phyloP scores from a whole-genome alignment of 2,329 filamentous ascomycete species.

The Microsporum audouinii region DNA sequence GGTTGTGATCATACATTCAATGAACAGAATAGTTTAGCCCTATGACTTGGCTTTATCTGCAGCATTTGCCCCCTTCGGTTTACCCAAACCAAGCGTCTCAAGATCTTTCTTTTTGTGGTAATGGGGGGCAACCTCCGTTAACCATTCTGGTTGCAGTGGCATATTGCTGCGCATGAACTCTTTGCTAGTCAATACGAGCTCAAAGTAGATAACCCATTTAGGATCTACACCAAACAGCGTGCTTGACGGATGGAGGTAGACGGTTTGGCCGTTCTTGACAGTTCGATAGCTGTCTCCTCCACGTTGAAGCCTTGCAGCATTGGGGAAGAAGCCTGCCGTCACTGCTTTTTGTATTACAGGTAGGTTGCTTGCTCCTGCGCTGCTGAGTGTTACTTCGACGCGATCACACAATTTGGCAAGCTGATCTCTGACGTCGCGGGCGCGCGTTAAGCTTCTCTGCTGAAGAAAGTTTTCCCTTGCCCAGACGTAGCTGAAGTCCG shows the following conservation, averaged over 20 bases:
- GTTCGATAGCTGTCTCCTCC: constrained; percentile 83
- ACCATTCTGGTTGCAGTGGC: constrained; percentile 72
- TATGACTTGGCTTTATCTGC: constrained; percentile 18
- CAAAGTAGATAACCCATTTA: constrained; percentile 78
- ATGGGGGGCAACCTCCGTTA: constrained; percentile 83
- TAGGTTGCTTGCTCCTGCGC: constrained; percentile 58
- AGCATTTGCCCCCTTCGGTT: constrained; percentile 48
- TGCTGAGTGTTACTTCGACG: constrained; percentile 65
- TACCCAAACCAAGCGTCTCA: constrained; percentile 64
- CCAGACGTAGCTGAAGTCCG: constrained; percentile 80
- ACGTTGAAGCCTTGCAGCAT: constrained; percentile 71
- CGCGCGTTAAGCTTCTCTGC: constrained; percentile 75
- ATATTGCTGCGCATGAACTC: constrained; percentile 87
- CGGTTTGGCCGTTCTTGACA: constrained; percentile 77
- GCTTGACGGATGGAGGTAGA: constrained; percentile 82
- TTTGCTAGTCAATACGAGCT: constrained; percentile 81
- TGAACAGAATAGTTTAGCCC: background rate
- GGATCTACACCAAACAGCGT: constrained; percentile 70
- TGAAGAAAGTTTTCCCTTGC: constrained; percentile 87
- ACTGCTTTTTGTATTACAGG: constrained; percentile 76
- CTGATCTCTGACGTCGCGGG: constrained; percentile 85
- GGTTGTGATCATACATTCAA: background rate
- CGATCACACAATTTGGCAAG: constrained; percentile 84
- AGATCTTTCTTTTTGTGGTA: constrained; percentile 88
- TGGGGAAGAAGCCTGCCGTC: constrained; percentile 86